Evolutionary conservation across 257 asterid species (phyloP), one percentile per base, ranked within the genome.

Genomic region (Gentiana dahurica): DNA sequence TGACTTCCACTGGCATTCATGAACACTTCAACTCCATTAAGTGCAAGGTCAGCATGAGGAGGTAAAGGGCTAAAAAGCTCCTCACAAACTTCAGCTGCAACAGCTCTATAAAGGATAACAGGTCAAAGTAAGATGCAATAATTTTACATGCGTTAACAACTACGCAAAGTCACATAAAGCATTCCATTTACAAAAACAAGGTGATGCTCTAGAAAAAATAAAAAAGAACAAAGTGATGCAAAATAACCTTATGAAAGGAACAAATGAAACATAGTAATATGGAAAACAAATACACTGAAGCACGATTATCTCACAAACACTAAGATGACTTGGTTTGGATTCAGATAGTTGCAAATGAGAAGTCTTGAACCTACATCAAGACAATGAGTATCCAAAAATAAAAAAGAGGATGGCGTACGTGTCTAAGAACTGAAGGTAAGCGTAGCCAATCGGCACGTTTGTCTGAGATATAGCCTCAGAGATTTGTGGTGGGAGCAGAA

Each of bases 1-100:
- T 83, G 95, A 62, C 97, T 87, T 69, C 97, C 97, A 79, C 98
- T 91, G 55, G 98, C 98, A 79, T 91, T 91, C 83, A 91, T 73
- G 51, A 85, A 85, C 55, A 87, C 90, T 75, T 91, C 97, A 57
- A 91, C 98, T 13, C 98, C 98, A 71, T 91, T 87, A 75, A 91
- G 49, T 12, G 93, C 89, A 55, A 91, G 98, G 73, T 88, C 94
- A 38, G 92, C 86, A 65, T 91, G 98, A 64, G 98, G 95, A 39
- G 97, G 87, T 63, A 77, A 66, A 11, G 98, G 93, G 70, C 90
- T 78, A 71, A 91, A 91, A 55, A 91, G 94, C 63, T 91, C 98
- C 79, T 85, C 96, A 9, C 98, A 91, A 60, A 91, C 93, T 83
- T 87, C 98, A 67, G 85, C 95, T 61, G 98, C 97, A 65, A 91